Percentiles rank a stretch among this genome's conserved stretches.
These are phyloP conservation scores for Fomitopsis pulvina DNA, from an alignment of 768 basidiomycete genomes.

Conservation along the genomic window DNA sequence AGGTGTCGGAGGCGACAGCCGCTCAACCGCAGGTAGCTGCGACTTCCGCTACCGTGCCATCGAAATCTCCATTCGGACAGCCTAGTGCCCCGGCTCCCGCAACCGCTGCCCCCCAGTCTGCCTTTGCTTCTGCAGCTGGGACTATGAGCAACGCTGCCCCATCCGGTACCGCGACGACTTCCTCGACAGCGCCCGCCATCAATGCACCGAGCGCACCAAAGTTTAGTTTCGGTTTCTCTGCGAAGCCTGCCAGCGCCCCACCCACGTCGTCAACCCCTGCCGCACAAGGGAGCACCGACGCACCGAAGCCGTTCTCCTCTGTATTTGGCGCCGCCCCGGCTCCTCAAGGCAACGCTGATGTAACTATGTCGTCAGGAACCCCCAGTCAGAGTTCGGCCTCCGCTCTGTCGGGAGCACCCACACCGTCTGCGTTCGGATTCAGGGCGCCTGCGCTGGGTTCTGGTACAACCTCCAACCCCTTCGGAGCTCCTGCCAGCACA, in stretches of 20 bases:
- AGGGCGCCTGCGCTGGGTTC: neutral
- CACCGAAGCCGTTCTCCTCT: neutral
- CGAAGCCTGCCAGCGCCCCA: conserved; percentile 4
- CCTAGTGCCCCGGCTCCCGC: neutral
- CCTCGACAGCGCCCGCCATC: conserved; percentile 9
- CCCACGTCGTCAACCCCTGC: conserved; percentile 2
- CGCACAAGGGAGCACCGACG: neutral
- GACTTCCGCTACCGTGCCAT: neutral
- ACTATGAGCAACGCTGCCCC: conserved; percentile 12
- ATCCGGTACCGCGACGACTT: neutral
- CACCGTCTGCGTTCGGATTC: neutral
- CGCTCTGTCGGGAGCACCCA: neutral
- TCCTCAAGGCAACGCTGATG: neutral
- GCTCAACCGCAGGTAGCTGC: neutral
- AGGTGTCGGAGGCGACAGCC: neutral
- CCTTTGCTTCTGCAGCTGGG: neutral
- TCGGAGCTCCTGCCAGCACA: neutral
- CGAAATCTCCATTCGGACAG: conserved; percentile 1
- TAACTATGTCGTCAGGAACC: neutral
- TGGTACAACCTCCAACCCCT: neutral
- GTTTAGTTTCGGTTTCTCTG: conserved; percentile 32
- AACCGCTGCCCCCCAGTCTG: neutral
- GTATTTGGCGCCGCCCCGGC: too few relatives aligned
- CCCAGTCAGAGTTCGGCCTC: neutral
- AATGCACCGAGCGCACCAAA: conserved; percentile 26